Evolutionary conservation across 768 basidiomycete genomes (phyloP), one percentile per base, ranked within the genome.

Genomic region (Boletellus sp.): DNA sequence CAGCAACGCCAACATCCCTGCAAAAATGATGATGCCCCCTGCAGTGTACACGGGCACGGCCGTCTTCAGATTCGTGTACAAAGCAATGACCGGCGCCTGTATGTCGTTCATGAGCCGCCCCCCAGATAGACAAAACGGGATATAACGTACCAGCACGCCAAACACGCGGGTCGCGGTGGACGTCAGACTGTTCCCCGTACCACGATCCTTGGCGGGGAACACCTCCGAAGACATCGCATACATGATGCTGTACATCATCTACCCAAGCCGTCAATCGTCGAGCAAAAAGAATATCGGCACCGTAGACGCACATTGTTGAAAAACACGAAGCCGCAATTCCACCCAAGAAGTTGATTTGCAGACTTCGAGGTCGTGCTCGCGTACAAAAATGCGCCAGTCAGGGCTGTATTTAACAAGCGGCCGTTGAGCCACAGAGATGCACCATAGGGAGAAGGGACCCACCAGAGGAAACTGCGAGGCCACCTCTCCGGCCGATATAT

Each of bases 311-410:
- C 78, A 55, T 83, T 84, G 46, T 77, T 80, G 53, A 67, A 74
- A 61, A 84, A 84, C 17, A 71, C 74, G 55, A 85, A 87, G 11
- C 78, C 85, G 59, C 85, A 90, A 65, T 90, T 89, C 87, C 87
- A 90, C 37, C 82, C 87, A 23, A 90, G 74, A 34, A 90, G 73
- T 17, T 78, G 74, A 54, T 83, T 73, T 10, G 83, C 85, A 48
- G 76, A 81, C 57, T 79, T 76, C 7, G 28, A 28, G 8, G 28
- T 89, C 38, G 87, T 90, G 28, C 79, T 83, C 54, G 76, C 82
- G 59, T 86, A 84, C 41, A 92, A 76, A 70, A 90, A 90, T 12
- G 74, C 75, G 12, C 87, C 87, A 11, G 89, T 90, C 58, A 89
- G 74, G 63, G 76, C 81, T 84, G 69, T 62, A 62, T 75, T 74